Evolutionary conservation across 805 yeast species (phyloP).

Genomic region (Saturnispora dispora): DNA sequence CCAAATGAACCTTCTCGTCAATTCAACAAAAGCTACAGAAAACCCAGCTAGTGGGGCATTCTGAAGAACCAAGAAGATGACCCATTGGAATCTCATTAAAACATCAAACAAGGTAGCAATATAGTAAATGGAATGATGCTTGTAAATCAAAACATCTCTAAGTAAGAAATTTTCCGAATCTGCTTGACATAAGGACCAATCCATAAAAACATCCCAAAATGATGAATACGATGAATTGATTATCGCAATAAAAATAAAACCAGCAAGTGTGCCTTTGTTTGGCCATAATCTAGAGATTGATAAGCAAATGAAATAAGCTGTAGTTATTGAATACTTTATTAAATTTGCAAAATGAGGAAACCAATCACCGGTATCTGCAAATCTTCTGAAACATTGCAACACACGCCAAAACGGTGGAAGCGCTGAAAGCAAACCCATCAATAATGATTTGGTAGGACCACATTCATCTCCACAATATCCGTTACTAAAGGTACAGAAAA

Average conservation of each 20-base stretch:
- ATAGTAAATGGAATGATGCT: slow-evolving; percentile 56
- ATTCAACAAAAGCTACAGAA: slow-evolving; percentile 71
- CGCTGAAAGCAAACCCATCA: slow-evolving; percentile 74
- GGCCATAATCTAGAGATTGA: slow-evolving; percentile 67
- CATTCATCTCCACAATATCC: slow-evolving; percentile 47
- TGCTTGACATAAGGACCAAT: slow-evolving; percentile 81
- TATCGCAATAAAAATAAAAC: slow-evolving; percentile 64
- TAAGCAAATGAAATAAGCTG: slow-evolving; percentile 58
- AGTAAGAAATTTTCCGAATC: slow-evolving; percentile 48
- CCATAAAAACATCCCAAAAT: slow-evolving; percentile 90
- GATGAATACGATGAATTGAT: slow-evolving; percentile 62
- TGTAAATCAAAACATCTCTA: slow-evolving; percentile 63
- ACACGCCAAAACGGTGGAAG: slow-evolving; percentile 87
- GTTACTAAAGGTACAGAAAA: slow-evolving; percentile 69
- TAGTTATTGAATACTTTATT: slow-evolving; percentile 60
- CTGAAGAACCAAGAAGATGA: slow-evolving; percentile 68
- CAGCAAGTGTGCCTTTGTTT: slow-evolving; percentile 23
- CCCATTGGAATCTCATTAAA: slow-evolving; percentile 80
- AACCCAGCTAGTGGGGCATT: slow-evolving; percentile 74
- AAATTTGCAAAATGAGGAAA: slow-evolving; percentile 93
- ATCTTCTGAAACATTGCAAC: slow-evolving; percentile 85
- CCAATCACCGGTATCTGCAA: slow-evolving; percentile 85
- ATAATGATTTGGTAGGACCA: slow-evolving; percentile 67
- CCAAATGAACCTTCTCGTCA: slow-evolving; percentile 82
- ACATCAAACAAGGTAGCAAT: slow-evolving; percentile 66